Percentiles rank a stretch among this genome's conserved stretches.
Conservation (phyloP, 2,329 filamentous ascomycete species). For the Aspergillus melleus region DNA sequence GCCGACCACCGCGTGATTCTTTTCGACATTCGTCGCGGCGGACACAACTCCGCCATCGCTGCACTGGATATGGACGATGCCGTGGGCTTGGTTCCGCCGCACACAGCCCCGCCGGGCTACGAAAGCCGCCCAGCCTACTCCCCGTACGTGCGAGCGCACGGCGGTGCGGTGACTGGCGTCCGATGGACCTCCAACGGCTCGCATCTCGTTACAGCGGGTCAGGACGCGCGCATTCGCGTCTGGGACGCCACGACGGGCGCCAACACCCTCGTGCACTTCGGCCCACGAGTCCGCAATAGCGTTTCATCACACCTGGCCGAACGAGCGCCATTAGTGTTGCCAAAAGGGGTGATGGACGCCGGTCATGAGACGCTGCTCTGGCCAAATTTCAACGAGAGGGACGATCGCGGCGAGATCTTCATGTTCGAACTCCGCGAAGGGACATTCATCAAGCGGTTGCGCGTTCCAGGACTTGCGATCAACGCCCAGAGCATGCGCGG, state of each 20-base stretch:
- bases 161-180: slow-evolving; percentile 79
- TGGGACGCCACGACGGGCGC: slow-evolving; percentile 80
- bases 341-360: slow-evolving; percentile 56
- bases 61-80: slow-evolving; percentile 83
- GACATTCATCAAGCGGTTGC: slow-evolving; percentile 67
- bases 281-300: slow-evolving; percentile 74
- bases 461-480: slow-evolving; percentile 59
- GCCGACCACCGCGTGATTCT: slow-evolving; percentile 79
- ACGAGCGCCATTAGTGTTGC: slow-evolving; percentile 63
- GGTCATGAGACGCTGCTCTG: slow-evolving; percentile 72
- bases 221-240: slow-evolving; percentile 80
- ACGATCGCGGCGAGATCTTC: slow-evolving; percentile 68
- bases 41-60: slow-evolving; percentile 66
- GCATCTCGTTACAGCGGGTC: slow-evolving; percentile 75
- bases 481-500: slow-evolving; percentile 36
- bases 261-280: slow-evolving; percentile 87
- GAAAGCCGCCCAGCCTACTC: slow-evolving; percentile 43
- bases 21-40: slow-evolving; percentile 81
- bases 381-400: slow-evolving; percentile 72
- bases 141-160: slow-evolving; percentile 64
- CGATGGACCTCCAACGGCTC: slow-evolving; percentile 79
- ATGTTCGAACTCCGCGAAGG: slow-evolving; percentile 79
- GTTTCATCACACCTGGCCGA: slow-evolving; percentile 58
- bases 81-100: slow-evolving; percentile 58
- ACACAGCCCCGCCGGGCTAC: slow-evolving; percentile 29